Conservation (phyloP, 1,284 basidiomycete species). For the Anthracocystis panici-leucophaei region DNA sequence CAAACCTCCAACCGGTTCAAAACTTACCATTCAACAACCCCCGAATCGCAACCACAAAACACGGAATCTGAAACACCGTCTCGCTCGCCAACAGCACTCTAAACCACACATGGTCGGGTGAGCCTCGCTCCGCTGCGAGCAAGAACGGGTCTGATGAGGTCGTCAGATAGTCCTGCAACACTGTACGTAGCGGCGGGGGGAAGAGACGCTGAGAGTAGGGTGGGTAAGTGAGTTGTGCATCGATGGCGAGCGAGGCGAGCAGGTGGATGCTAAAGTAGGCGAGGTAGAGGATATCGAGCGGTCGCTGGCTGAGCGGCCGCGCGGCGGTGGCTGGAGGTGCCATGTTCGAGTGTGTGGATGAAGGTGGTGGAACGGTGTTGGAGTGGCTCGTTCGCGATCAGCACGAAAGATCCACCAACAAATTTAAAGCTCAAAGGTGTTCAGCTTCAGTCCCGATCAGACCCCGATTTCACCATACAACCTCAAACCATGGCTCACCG, state of each 20-base stretch:
- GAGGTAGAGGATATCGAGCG: constrained; percentile 50
- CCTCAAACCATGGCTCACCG: neutral
- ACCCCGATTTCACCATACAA: constrained; percentile 5
- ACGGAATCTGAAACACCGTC: constrained; percentile 52
- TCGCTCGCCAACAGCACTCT: constrained; percentile 45
- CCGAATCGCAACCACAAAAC: constrained; percentile 43
- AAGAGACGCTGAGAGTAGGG: constrained; percentile 42
- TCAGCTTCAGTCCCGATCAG: neutral
- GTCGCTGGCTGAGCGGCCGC: constrained; percentile 18
- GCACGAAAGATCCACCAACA: neutral
- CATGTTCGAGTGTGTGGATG: neutral
- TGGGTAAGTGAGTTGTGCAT: constrained; percentile 53
- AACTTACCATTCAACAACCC: constrained; percentile 48
- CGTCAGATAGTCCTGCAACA: constrained; percentile 45
- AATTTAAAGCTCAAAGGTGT: constrained; percentile 2
- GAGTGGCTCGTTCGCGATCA: constrained; percentile 3
- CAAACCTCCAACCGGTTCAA: neutral
- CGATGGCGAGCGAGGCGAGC: constrained; percentile 43
- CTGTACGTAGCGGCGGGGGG: constrained; percentile 33
- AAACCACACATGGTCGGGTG: constrained; percentile 53
- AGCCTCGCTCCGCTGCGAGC: constrained; percentile 15
- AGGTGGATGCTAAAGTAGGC: constrained; percentile 55
- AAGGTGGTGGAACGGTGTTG: neutral
- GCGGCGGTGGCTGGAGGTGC: neutral
- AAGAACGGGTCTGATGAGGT: constrained; percentile 52